Evolutionary conservation across 1,284 basidiomycete genomes (phyloP), one percentile per base, ranked within the genome.

Genomic region (Ustilago trichophora): DNA sequence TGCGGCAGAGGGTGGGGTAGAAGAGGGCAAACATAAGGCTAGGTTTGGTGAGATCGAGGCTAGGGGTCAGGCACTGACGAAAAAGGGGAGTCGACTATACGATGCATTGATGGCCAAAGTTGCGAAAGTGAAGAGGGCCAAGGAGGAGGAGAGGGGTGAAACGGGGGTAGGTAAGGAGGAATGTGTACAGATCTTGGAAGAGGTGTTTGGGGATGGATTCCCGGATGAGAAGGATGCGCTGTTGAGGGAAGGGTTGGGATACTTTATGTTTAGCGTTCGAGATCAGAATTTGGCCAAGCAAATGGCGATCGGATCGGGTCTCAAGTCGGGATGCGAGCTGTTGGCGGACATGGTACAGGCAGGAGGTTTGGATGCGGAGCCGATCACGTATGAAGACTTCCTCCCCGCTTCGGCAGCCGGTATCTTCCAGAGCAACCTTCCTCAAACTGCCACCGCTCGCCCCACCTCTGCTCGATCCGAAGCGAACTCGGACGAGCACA

Each of bases 1-100:
- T 2, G 65, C 71, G 16, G 43, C 27, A 29, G 8, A 29, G 18
- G 42, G 40, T 19, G 53, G n/a, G n/a, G n/a, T n/a, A n/a, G n/a
- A 59, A 7, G 82, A 80, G 3, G 73, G n/a, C n/a, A n/a, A 65
- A 25, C 83, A 84, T 65, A 80, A 81, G 24, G 83, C 83, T 3
- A 77, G 83, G 16, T 84, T 84, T 55, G 83, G 83, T 10, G 83
- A 84, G 73, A 83, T 84, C 41, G 83, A 84, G 63, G 80, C 81
- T 44, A 71, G 83, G 24, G 83, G 83, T 2, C 77, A 78, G 32
- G 83, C 83, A 2, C 54, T 84, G 24, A 84, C 83, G 6, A 71
- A 58, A 11, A 80, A 80, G 58, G 83, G 83, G 34, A 57, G 68
- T 42, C 49, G 24, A 11, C 26, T 59, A 36, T 71, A 66, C 33